phyloP scores from a whole-genome alignment of 805 yeast species.

The Priceomyces medius region DNA sequence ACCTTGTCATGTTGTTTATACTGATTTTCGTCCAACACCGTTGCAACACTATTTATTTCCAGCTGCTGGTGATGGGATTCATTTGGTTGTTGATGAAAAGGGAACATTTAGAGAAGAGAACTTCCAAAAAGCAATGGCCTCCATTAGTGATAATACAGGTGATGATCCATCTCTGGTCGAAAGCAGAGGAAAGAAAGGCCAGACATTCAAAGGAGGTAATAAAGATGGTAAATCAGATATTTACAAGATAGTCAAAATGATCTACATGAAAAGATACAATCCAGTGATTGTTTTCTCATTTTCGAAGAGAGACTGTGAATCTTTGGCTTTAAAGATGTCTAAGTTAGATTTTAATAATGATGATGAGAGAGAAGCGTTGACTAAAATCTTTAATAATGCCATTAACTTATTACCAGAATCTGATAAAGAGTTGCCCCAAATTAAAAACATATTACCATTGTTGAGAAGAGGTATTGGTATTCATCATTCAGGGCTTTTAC shows the following conservation, averaged over 20 bases:
- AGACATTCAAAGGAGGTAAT: conserved; percentile 83
- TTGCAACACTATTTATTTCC: conserved; percentile 96
- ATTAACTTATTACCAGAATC: conserved; percentile 82
- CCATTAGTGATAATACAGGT: conserved; percentile 77
- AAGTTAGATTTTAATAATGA: conserved; percentile 91
- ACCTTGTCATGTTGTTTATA: conserved; percentile 98
- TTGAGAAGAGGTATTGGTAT: conserved; percentile 96
- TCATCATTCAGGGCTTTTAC: conserved; percentile 95
- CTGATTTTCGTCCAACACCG: conserved; percentile 99
- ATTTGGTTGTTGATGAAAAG: conserved; percentile 95
- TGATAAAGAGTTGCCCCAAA: conserved; percentile 92
- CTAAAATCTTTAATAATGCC: conserved; percentile 89
- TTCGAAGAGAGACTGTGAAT: conserved; percentile 94
- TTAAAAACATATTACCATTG: conserved; percentile 84
- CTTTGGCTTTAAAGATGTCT: conserved; percentile 91
- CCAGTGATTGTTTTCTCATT: conserved; percentile 99
- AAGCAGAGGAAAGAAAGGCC: conserved; percentile 70
- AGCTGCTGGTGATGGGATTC: conserved; percentile 98
- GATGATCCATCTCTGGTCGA: conserved; percentile 73
- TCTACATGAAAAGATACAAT: conserved; percentile 92
- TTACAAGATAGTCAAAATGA: conserved; percentile 95
- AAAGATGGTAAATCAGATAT: conserved; percentile 80
- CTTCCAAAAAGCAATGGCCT: conserved; percentile 97
- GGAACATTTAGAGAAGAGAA: conserved; percentile 95
- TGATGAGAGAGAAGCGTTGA: conserved; percentile 88